Percentiles rank a stretch among this genome's conserved stretches.
Evolutionary conservation across 2,329 filamentous ascomycete species (phyloP).

Genomic region (Diaporthe vexans): DNA sequence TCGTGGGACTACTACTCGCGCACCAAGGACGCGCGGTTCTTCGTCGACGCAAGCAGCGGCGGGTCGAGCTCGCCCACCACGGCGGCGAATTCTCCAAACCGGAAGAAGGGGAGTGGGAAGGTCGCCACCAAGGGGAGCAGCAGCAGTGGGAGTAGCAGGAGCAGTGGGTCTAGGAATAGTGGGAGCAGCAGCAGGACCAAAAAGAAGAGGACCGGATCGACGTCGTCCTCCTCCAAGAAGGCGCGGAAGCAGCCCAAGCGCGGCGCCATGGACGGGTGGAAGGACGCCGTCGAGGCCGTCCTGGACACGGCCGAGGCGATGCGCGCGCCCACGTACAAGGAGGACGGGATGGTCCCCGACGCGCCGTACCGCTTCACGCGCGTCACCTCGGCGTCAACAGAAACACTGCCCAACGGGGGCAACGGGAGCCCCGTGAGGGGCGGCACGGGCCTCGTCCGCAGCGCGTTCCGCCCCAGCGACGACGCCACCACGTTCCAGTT

Average conservation of each 20-base stretch:
- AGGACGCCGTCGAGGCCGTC: conserved; percentile 74
- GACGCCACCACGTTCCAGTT: conserved; percentile 84
- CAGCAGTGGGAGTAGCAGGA: not conserved
- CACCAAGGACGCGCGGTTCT: conserved; percentile 76
- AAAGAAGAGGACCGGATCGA: not conserved
- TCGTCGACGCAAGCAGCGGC: conserved; percentile 65
- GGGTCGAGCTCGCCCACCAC: not conserved
- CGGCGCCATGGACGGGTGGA: conserved; percentile 62
- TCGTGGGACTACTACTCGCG: conserved; percentile 79
- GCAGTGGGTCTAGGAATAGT: no score
- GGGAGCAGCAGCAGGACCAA: not conserved
- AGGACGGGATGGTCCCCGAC: conserved; percentile 65
- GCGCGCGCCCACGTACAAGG: conserved; percentile 75
- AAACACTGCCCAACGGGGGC: conserved; percentile 78
- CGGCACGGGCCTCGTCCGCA: conserved; percentile 79
- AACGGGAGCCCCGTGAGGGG: conserved; percentile 79
- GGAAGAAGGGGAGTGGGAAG: conserved; percentile 13
- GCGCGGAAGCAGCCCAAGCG: not conserved
- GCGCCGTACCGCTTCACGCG: conserved; percentile 79
- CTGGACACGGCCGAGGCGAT: conserved; percentile 75
- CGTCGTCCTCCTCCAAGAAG: no score
- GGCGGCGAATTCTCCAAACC: not conserved
- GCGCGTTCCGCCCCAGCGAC: conserved; percentile 84
- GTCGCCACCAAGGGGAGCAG: not conserved
- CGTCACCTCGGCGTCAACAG: conserved; percentile 75